A percentile compares a stretch with the other conserved stretches of the same genome.
These are phyloP conservation scores for Fonsecaea monophora DNA, from an alignment of 2,329 filamentous ascomycete species.

Conservation along the genomic window DNA sequence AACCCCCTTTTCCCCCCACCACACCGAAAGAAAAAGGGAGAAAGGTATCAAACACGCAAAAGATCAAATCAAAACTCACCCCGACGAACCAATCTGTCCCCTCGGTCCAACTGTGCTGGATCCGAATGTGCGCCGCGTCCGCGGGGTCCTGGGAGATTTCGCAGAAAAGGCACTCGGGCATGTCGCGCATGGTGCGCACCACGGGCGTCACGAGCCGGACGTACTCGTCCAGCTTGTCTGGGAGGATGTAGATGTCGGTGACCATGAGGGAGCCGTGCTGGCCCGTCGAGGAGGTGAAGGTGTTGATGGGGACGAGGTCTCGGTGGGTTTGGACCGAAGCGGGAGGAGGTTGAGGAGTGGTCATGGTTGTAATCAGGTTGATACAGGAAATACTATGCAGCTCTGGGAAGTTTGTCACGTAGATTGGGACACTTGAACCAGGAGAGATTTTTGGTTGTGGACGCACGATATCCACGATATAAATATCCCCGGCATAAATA, in stretches of 20 bases:
- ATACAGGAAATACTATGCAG: too few species aligned
- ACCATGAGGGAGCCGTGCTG: constrained; percentile 22
- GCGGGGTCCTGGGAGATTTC: constrained; percentile 25
- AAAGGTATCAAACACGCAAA: neutral
- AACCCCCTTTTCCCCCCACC: neutral
- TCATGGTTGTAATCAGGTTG: neutral
- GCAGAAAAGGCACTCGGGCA: constrained; percentile 27
- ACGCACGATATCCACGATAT: too few species aligned
- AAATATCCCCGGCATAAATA: too few species aligned
- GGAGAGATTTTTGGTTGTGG: too few species aligned
- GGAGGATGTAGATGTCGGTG: constrained; percentile 28
- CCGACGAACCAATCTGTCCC: constrained; percentile 26
- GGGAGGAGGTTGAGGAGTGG: neutral
- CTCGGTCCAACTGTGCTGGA: constrained; percentile 30
- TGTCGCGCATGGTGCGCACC: constrained; percentile 22
- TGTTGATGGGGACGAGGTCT: constrained; percentile 22
- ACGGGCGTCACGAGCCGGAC: constrained; percentile 24
- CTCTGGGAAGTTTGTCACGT: too few species aligned
- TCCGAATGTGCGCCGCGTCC: constrained; percentile 23
- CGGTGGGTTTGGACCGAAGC: constrained; percentile 16
- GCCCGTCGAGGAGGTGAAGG: constrained; percentile 20
- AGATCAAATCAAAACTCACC: constrained; percentile 12
- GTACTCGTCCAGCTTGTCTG: constrained; percentile 24
- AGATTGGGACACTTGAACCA: too few species aligned
- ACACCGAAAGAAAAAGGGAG: neutral